These are phyloP conservation scores for Chaetomium cochliodes DNA, from an alignment of 495 filamentous ascomycete genomes.

Conservation along the genomic window DNA sequence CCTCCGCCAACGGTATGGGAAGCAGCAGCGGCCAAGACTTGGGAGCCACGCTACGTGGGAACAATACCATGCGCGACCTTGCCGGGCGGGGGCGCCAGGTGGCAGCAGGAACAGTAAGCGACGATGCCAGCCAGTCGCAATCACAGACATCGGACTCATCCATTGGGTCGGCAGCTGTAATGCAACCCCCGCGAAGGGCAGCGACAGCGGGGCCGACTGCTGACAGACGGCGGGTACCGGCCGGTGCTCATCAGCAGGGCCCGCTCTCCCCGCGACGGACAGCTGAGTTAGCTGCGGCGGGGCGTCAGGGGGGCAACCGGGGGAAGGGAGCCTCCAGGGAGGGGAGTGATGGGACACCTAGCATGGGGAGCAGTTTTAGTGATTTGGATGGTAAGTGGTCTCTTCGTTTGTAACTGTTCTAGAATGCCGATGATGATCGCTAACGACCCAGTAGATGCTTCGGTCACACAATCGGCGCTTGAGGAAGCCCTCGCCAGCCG, in stretches of 20 bases:
- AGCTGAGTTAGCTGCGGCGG: conserved; percentile 57
- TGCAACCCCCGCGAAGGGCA: conserved; percentile 16
- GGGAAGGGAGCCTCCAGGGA: conserved; percentile 57
- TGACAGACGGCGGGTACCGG: background rate
- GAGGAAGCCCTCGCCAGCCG: conserved; percentile 92
- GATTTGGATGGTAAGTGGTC: conserved; percentile 80
- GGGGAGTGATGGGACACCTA: conserved; percentile 83
- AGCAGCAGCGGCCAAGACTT: conserved; percentile 49
- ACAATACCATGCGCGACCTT: conserved; percentile 40
- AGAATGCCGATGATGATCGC: background rate
- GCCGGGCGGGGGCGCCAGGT: background rate
- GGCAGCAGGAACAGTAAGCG: background rate
- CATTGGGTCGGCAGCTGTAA: conserved; percentile 56
- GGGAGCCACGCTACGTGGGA: conserved; percentile 59
- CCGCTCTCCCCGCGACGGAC: conserved; percentile 55
- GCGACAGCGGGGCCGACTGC: conserved; percentile 8
- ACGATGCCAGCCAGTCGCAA: conserved; percentile 20
- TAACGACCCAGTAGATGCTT: conserved; percentile 62
- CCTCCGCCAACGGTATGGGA: background rate
- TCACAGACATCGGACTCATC: conserved; percentile 58
- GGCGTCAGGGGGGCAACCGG: conserved; percentile 34
- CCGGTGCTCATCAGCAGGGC: background rate
- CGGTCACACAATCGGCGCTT: conserved; percentile 88
- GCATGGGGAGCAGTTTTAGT: conserved; percentile 97
- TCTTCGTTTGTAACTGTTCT: conserved; percentile 3